These are phyloP conservation scores for Suillus alpinus DNA, from an alignment of 768 basidiomycete species.

Conservation along the genomic window DNA sequence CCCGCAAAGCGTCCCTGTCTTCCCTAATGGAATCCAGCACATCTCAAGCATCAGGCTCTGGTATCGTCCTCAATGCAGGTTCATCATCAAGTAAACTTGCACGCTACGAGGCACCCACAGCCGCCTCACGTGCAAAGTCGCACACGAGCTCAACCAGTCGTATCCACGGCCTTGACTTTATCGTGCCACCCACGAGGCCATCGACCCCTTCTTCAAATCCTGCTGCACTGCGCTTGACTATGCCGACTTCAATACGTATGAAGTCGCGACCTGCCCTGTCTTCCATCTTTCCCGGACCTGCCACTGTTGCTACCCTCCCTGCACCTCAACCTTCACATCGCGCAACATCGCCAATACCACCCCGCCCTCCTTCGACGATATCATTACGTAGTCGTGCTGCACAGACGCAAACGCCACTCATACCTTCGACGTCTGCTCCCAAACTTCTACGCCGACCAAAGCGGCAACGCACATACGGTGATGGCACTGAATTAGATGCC, in stretches of 20 bases:
- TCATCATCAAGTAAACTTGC: slow-evolving; percentile 38
- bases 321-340: slow-evolving; percentile 40
- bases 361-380: slow-evolving; percentile 56
- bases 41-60: slow-evolving; percentile 55
- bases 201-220: slow-evolving; percentile 79
- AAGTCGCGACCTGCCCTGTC: slow-evolving; percentile 75
- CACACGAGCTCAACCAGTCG: slow-evolving; percentile 66
- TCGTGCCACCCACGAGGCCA: slow-evolving; percentile 73
- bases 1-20: slow-evolving; percentile 78
- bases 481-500: slow-evolving; percentile 86
- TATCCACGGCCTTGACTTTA: slow-evolving; percentile 56
- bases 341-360: slow-evolving; percentile 56
- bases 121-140: slow-evolving; percentile 75
- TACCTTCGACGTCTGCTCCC: slow-evolving; percentile 48
- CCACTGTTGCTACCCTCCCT: slow-evolving; percentile 26
- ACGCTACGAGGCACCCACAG: slow-evolving; percentile 77
- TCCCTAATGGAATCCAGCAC: slow-evolving; percentile 63
- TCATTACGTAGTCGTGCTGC: slow-evolving; percentile 41
- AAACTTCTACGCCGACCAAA: slow-evolving; percentile 77
- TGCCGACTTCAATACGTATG: slow-evolving; percentile 78
- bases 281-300: slow-evolving; percentile 61
- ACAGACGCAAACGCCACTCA: slow-evolving; percentile 23
- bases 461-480: slow-evolving; percentile 72
- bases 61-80: slow-evolving; percentile 31
- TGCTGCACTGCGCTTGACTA: slow-evolving; percentile 75